Evolutionary conservation across 257 asterid genomes (phyloP).

Genomic region (Solanum bulbocastanum): DNA sequence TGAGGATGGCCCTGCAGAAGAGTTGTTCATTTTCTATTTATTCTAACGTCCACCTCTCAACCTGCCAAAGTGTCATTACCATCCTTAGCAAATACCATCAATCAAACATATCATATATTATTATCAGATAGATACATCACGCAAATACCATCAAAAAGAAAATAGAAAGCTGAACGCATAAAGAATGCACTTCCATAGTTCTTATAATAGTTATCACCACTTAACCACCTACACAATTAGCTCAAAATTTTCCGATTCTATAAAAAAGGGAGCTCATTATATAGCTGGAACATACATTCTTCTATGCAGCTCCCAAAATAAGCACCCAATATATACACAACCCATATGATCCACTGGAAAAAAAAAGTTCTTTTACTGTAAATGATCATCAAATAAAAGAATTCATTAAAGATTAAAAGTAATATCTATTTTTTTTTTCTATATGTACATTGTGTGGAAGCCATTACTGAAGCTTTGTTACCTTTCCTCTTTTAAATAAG

Average conservation of each 20-base stretch:
- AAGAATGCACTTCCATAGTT: background rate
- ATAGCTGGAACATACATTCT: background rate
- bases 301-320: background rate
- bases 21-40: conserved; percentile 46
- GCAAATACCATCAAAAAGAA: background rate
- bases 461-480: background rate
- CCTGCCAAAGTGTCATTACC: background rate
- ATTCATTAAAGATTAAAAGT: background rate
- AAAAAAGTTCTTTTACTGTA: background rate
- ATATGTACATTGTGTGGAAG: background rate
- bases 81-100: background rate
- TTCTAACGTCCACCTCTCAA: background rate
- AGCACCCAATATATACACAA: background rate
- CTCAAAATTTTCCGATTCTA: background rate
- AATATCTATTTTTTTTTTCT: background rate
- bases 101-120: background rate
- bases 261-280: background rate
- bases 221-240: background rate
- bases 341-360: background rate
- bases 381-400: background rate
- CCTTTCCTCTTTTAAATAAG: background rate
- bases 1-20: conserved; percentile 45
- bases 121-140: background rate
- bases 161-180: background rate
- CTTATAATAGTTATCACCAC: background rate